Percentiles rank a stretch among this genome's conserved stretches.
These are phyloP conservation scores for Singerocomus inundabilis DNA, from an alignment of 1,284 basidiomycete genomes.

Conservation along the genomic window DNA sequence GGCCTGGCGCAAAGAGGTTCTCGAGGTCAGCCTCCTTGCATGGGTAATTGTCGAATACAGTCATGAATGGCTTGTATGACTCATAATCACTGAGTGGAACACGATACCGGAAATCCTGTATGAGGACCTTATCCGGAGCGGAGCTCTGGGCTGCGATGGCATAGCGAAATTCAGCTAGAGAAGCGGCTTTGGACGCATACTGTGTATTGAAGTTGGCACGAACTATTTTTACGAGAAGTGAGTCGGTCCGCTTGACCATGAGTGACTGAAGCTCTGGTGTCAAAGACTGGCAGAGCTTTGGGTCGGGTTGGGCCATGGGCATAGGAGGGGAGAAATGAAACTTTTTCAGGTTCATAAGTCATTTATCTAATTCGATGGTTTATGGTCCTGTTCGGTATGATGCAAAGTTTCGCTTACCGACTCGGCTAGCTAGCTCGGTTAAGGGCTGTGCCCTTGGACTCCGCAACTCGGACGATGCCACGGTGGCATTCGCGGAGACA, in stretches of 20 bases:
- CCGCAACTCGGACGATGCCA: too few relatives aligned
- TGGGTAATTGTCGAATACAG: constrained; percentile 5
- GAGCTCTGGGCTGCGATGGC: background rate
- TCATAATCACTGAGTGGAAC: constrained; percentile 14
- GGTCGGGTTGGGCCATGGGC: background rate
- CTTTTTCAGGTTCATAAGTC: too few relatives aligned
- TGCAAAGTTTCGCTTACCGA: too few relatives aligned
- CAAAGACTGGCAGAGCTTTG: background rate
- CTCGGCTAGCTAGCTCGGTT: too few relatives aligned
- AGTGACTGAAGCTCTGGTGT: background rate
- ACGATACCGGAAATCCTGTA: constrained; percentile 1
- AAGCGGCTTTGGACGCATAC: constrained; percentile 2
- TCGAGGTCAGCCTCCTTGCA: constrained; percentile 11
- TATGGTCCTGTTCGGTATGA: too few relatives aligned
- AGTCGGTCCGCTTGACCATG: background rate
- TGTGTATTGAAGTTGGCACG: constrained; percentile 4
- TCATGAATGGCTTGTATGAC: constrained; percentile 12
- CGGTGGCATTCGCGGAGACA: too few relatives aligned
- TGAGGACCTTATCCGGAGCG: background rate
- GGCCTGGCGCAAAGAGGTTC: constrained; percentile 17
- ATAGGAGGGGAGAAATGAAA: background rate
- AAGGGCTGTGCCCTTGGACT: too few relatives aligned
- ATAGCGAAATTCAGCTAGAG: constrained; percentile 4
- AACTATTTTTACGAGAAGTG: constrained; percentile 3
- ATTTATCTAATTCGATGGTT: too few relatives aligned